Conservation (phyloP, 2,329 filamentous ascomycete species). For the Clarireedia paspali region DNA sequence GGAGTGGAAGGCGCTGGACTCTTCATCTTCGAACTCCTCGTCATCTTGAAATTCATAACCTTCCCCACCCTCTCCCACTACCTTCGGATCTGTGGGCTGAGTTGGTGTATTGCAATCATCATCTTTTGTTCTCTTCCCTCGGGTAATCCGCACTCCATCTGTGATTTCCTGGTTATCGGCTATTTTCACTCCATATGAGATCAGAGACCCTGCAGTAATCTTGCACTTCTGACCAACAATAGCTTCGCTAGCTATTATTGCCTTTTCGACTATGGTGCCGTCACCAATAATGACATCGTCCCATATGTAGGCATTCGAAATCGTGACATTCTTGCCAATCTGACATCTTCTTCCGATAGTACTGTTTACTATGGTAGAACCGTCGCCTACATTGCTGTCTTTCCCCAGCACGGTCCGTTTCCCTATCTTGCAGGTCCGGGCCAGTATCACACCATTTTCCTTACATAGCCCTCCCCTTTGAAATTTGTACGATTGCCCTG, state of each 20-base stretch:
- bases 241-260: constrained; percentile 69
- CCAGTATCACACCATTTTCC: constrained; percentile 69
- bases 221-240: constrained; percentile 63
- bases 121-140: constrained; percentile 33
- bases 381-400: constrained; percentile 66
- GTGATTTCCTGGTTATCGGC: constrained; percentile 48
- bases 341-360: constrained; percentile 78
- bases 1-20: constrained; percentile 47
- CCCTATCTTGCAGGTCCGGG: constrained; percentile 61
- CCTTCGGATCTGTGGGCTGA: constrained; percentile 37
- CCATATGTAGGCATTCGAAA: constrained; percentile 82
- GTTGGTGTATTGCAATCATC: constrained; percentile 22
- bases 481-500: constrained; percentile 67
- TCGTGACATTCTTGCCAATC: constrained; percentile 75
- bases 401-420: constrained; percentile 68
- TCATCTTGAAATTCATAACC: constrained; percentile 61
- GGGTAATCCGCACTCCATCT: constrained; percentile 33
- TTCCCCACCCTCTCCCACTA: constrained; percentile 51
- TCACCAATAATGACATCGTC: constrained; percentile 74
- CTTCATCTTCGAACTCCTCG: constrained; percentile 47
- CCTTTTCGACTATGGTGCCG: constrained; percentile 58
- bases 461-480: constrained; percentile 65
- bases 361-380: constrained; percentile 63
- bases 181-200: constrained; percentile 73
- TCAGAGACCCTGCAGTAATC: constrained; percentile 63